phyloP scores from a whole-genome alignment of 2,329 filamentous ascomycete species.

The Epichloe sp. region DNA sequence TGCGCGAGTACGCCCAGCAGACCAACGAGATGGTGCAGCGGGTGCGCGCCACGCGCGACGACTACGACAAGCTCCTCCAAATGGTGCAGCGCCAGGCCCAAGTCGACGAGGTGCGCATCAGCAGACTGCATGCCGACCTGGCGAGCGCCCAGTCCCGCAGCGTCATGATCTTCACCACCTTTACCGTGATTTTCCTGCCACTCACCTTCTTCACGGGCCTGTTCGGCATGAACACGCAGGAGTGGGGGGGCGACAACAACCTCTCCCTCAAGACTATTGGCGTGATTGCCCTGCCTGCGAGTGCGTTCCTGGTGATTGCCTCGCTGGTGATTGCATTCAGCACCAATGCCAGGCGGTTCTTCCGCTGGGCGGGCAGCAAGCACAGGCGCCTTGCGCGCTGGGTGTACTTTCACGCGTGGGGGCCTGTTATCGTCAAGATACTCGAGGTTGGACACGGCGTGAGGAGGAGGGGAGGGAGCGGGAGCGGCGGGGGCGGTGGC shows the following conservation, averaged over 20 bases:
- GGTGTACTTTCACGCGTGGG: constrained; percentile 12
- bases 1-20: constrained; percentile 42
- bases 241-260: constrained; percentile 44
- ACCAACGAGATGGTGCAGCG: constrained; percentile 43
- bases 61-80: constrained; percentile 52
- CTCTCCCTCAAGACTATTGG: constrained; percentile 32
- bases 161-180: constrained; percentile 53
- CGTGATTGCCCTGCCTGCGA: constrained; percentile 34
- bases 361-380: constrained; percentile 12
- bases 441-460: constrained; percentile 4
- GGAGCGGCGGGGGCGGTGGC: not conserved
- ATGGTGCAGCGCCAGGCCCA: constrained; percentile 56
- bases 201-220: constrained; percentile 52
- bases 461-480: constrained; percentile 9
- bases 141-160: constrained; percentile 48
- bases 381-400: constrained; percentile 9
- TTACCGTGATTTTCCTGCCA: constrained; percentile 50
- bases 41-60: constrained; percentile 44
- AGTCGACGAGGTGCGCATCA: constrained; percentile 51
- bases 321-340: constrained; percentile 45
- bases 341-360: constrained; percentile 25
- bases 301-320: constrained; percentile 31
- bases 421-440: constrained; percentile 9
- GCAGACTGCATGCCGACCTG: constrained; percentile 47
- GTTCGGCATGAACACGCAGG: constrained; percentile 51